phyloP scores from a whole-genome alignment of 202 grass and related monocot species.

The Hordeum pubiflorum region DNA sequence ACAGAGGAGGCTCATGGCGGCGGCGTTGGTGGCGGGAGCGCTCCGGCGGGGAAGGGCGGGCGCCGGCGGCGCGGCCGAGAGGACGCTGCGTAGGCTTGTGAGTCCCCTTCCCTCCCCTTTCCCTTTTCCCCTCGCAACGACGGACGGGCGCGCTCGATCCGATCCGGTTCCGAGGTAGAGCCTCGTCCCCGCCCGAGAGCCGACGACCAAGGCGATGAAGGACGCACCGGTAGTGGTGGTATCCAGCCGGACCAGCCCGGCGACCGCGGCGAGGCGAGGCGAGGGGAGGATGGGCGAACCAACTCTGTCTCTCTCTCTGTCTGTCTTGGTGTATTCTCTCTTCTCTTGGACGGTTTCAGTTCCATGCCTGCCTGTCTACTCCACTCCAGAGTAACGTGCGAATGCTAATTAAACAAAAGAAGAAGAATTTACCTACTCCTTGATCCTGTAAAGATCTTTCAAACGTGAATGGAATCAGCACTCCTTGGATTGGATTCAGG shows the following conservation, averaged over 20 bases:
- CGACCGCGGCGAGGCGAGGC: not conserved
- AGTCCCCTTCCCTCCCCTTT: not conserved
- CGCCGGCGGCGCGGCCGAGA: not conserved
- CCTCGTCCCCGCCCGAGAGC: not conserved
- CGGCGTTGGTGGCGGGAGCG: constrained; percentile 18
- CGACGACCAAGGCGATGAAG: not conserved
- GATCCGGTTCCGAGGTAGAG: not conserved
- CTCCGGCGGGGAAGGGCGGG: constrained; percentile 5
- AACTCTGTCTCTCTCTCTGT: not conserved
- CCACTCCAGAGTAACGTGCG: too few species aligned
- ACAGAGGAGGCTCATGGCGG: not conserved
- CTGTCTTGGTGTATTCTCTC: not conserved
- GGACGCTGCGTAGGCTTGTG: constrained; percentile 29
- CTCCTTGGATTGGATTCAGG: too few species aligned
- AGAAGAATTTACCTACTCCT: too few species aligned
- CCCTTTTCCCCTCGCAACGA: not conserved
- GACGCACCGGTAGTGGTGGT: not conserved
- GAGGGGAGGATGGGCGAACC: not conserved
- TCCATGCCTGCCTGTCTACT: not conserved
- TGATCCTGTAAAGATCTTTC: too few species aligned
- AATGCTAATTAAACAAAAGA: too few species aligned
- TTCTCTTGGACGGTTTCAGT: not conserved
- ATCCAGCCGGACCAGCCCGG: not conserved
- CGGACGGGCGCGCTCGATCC: too few species aligned
- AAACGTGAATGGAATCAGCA: too few species aligned